These are phyloP conservation scores for Podaxis pistillaris DNA, from an alignment of 768 basidiomycete genomes.

Conservation along the genomic window DNA sequence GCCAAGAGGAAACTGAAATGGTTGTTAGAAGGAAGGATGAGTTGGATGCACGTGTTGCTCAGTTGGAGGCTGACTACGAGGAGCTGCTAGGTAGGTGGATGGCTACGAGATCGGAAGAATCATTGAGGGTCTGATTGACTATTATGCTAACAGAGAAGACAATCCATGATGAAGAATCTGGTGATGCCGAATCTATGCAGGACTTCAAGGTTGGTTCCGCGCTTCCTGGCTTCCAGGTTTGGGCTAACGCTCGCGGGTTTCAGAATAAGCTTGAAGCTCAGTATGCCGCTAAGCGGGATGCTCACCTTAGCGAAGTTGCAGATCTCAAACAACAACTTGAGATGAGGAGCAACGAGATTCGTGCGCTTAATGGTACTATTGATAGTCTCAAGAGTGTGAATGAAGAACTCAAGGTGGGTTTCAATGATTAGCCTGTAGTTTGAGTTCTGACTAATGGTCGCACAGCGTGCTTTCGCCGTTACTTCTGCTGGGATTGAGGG, in stretches of 20 bases:
- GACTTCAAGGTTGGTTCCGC: constrained; percentile 74
- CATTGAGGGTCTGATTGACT: neutral
- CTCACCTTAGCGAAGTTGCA: constrained; percentile 77
- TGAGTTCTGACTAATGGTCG: constrained; percentile 9
- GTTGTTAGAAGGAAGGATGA: constrained; percentile 80
- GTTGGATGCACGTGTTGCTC: constrained; percentile 75
- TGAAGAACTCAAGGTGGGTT: constrained; percentile 90
- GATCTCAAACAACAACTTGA: constrained; percentile 93
- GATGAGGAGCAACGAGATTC: constrained; percentile 76
- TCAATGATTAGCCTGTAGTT: neutral
- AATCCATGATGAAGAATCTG: constrained; percentile 84
- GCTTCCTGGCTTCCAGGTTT: neutral
- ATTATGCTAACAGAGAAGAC: constrained; percentile 71
- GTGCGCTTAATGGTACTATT: constrained; percentile 78
- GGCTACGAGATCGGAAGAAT: neutral
- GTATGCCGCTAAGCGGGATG: constrained; percentile 89
- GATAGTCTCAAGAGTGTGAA: constrained; percentile 95
- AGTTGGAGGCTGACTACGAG: constrained; percentile 92
- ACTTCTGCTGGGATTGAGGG: constrained; percentile 97
- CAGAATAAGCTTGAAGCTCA: constrained; percentile 94
- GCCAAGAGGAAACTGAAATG: constrained; percentile 92
- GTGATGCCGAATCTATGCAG: constrained; percentile 78
- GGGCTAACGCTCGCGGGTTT: constrained; percentile 13
- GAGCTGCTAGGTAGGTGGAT: constrained; percentile 79
- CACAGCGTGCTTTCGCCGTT: constrained; percentile 92